Percentiles rank a stretch among this genome's conserved stretches.
Conservation (phyloP, 805 yeast species). For the Scheffersomyces amazonensis region DNA sequence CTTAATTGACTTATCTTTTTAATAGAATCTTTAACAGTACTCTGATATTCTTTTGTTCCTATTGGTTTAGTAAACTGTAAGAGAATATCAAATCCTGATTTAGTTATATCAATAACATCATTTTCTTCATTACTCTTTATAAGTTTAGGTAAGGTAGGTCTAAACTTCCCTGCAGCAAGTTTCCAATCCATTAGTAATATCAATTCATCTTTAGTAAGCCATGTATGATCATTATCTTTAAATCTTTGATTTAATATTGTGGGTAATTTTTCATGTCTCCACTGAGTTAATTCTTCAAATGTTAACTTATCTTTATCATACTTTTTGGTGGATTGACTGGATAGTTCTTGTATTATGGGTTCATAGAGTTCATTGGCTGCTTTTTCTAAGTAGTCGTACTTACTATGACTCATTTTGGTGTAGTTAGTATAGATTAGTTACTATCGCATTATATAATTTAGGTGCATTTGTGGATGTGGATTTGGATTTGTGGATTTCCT, state of each 20-base stretch:
- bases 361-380: slow-evolving; percentile 24
- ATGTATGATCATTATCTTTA: slow-evolving; percentile 13
- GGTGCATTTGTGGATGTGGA: too few relatives aligned
- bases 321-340: slow-evolving; percentile 20
- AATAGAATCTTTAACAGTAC: slow-evolving; percentile 19
- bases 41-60: slow-evolving; percentile 12
- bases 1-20: slow-evolving; percentile 31
- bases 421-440: too few relatives aligned
- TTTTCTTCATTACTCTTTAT: slow-evolving; percentile 33
- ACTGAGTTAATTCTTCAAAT: slow-evolving; percentile 34
- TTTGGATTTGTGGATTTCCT: too few relatives aligned
- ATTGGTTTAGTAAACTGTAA: slow-evolving; percentile 7
- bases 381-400: slow-evolving; percentile 8
- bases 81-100: slow-evolving; percentile 18
- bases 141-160: slow-evolving; percentile 43
- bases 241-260: slow-evolving; percentile 18
- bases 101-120: slow-evolving; percentile 26
- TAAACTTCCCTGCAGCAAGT: slow-evolving; percentile 40
- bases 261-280: slow-evolving; percentile 35
- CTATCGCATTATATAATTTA: too few relatives aligned
- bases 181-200: slow-evolving; percentile 48
- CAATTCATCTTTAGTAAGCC: slow-evolving; percentile 40
- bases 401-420: too few relatives aligned
- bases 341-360: slow-evolving; percentile 22
- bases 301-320: slow-evolving; percentile 22